A percentile compares a stretch with the other conserved stretches of the same genome.
These are phyloP conservation scores for Microsporum audouinii DNA, from an alignment of 2,329 filamentous ascomycete species.

Conservation along the genomic window DNA sequence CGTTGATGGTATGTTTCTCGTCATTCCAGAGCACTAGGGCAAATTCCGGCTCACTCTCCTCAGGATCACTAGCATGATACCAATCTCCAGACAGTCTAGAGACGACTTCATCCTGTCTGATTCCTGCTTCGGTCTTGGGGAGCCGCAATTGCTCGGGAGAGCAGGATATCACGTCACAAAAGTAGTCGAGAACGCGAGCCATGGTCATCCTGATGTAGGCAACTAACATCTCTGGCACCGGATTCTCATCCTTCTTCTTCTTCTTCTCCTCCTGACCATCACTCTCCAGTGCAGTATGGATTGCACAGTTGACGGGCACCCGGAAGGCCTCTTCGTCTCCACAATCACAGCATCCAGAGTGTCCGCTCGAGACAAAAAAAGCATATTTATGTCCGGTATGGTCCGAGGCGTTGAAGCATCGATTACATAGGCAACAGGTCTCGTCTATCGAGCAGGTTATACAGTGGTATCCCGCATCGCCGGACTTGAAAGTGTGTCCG, in stretches of 20 bases:
- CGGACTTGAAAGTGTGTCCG: constrained; percentile 91
- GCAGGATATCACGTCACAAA: constrained; percentile 96
- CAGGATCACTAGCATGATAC: constrained; percentile 53
- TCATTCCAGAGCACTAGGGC: constrained; percentile 92
- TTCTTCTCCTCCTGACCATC: constrained; percentile 37
- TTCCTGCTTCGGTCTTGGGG: constrained; percentile 69
- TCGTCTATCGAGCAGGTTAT: constrained; percentile 90
- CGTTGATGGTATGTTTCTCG: constrained; percentile 90
- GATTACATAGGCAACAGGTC: constrained; percentile 86
- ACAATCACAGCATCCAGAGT: constrained; percentile 94
- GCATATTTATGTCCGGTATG: constrained; percentile 87
- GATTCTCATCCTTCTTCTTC: constrained; percentile 48
- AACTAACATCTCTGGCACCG: constrained; percentile 62
- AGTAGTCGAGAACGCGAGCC: constrained; percentile 75
- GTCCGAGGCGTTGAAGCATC: constrained; percentile 90
- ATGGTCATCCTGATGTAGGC: constrained; percentile 76
- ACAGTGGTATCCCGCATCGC: constrained; percentile 89
- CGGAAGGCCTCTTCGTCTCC: constrained; percentile 93
- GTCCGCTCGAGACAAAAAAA: constrained; percentile 76
- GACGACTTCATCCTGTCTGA: constrained; percentile 65
- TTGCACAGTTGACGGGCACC: constrained; percentile 77
- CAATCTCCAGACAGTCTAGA: constrained; percentile 68
- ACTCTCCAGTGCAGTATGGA: constrained; percentile 61
- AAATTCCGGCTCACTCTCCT: constrained; percentile 59
- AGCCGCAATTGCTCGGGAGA: constrained; percentile 89